phyloP scores from a whole-genome alignment of 371 early-diverging fungal genomes.

The Smittium culicis region DNA sequence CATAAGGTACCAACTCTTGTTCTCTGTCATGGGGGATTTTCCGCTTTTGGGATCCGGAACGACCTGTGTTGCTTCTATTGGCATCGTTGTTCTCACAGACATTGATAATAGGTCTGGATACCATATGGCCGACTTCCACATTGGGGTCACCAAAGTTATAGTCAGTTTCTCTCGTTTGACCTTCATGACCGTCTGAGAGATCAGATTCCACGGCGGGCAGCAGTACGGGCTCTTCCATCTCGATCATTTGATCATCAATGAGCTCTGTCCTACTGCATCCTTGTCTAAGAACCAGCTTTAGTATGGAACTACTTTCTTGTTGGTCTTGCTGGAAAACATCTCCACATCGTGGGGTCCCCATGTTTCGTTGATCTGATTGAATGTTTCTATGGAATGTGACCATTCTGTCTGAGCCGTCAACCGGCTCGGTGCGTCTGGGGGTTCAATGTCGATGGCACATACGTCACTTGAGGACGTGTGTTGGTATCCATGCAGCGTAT shows the following conservation, averaged over 20 bases:
- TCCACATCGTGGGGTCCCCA: background rate
- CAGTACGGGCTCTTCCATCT: background rate
- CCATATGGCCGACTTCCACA: slow-evolving; percentile 5
- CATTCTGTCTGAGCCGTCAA: background rate
- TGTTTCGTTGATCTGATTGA: background rate
- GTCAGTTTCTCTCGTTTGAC: background rate
- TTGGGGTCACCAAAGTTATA: background rate
- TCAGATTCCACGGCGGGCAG: background rate
- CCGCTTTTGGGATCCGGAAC: background rate
- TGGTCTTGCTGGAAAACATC: background rate
- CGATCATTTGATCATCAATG: background rate
- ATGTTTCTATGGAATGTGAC: background rate
- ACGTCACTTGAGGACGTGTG: background rate
- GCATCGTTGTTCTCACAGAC: background rate
- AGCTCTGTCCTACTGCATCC: background rate
- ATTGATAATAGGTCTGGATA: background rate
- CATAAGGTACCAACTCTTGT: background rate
- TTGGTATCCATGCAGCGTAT: background rate
- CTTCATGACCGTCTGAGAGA: background rate
- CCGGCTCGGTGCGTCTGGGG: background rate
- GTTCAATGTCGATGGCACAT: background rate
- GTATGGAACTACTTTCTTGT: background rate
- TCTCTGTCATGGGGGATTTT: background rate
- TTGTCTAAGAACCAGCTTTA: background rate
- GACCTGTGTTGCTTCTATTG: background rate